Percentiles rank a stretch among this genome's conserved stretches.
Evolutionary conservation across 2,329 filamentous ascomycete genomes (phyloP).

Genomic region (Chaetoscypha palmicola): DNA sequence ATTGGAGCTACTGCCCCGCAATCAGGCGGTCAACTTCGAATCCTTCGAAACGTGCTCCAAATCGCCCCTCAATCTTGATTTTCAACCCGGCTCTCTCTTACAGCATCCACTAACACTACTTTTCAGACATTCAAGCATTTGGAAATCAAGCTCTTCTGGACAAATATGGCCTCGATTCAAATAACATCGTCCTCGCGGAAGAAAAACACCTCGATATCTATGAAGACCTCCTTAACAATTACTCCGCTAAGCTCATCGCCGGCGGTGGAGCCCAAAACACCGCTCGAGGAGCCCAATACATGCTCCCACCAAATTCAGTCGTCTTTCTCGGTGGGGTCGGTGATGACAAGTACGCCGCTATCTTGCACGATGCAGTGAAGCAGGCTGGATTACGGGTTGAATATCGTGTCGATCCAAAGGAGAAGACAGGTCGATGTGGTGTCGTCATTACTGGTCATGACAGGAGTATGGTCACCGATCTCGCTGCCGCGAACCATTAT

Average conservation of each 20-base stretch:
- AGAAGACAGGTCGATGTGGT: conserved; percentile 87
- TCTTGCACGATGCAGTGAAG: conserved; percentile 77
- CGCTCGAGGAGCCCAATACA: conserved; percentile 91
- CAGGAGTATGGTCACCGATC: conserved; percentile 89
- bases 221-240: conserved; percentile 89
- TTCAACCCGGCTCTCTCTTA: no score
- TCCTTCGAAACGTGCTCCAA: neutral
- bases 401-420: conserved; percentile 82
- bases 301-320: conserved; percentile 81
- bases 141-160: conserved; percentile 79
- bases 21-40: neutral
- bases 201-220: conserved; percentile 84
- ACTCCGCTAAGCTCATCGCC: conserved; percentile 87
- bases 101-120: no score
- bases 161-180: conserved; percentile 90
- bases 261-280: conserved; percentile 97
- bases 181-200: conserved; percentile 95
- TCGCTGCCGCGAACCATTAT: conserved; percentile 95
- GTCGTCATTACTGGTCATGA: conserved; percentile 96
- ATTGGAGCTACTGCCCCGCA: no score
- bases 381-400: conserved; percentile 85
- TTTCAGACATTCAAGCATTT: conserved; percentile 76
- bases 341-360: conserved; percentile 90
- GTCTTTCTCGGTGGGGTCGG: conserved; percentile 92
- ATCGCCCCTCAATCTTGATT: no score